A percentile compares a stretch with the other conserved stretches of the same genome.
Evolutionary conservation across 805 yeast species (phyloP).

Genomic region (Clavispora phyllophila): DNA sequence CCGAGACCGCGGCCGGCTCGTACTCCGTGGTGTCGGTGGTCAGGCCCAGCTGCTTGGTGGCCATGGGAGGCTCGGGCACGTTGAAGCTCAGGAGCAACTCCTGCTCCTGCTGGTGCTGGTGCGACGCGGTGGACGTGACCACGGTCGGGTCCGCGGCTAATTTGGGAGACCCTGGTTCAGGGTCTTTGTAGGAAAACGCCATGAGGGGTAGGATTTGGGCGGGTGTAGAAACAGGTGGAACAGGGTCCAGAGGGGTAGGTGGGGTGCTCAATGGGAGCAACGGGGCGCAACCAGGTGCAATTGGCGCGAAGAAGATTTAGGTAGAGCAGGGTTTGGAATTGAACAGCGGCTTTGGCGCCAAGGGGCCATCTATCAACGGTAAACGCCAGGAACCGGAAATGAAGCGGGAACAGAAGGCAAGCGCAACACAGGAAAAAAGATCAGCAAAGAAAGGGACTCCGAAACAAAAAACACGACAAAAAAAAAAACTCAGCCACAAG

Average conservation of each 20-base stretch:
- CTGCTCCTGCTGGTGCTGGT: constrained; percentile 41
- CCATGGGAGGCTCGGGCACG: constrained; percentile 39
- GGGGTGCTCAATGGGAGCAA: not conserved
- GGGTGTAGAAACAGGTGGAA: not conserved
- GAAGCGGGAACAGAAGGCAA: not conserved
- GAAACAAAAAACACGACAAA: not conserved
- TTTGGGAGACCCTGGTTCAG: not conserved
- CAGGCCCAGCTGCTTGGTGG: constrained; percentile 28
- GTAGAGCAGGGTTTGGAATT: not conserved
- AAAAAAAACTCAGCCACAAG: not conserved
- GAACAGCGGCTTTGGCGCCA: not conserved
- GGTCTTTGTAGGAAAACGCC: not conserved
- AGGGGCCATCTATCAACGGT: not conserved
- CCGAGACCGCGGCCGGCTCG: constrained; percentile 12
- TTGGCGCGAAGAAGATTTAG: not conserved
- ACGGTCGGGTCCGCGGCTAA: not conserved
- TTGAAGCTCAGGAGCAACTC: constrained; percentile 35
- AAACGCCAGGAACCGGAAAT: not conserved
- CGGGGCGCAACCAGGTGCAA: not conserved
- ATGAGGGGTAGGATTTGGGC: not conserved
- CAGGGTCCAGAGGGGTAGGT: not conserved
- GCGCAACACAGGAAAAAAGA: not conserved
- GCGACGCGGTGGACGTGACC: constrained; percentile 29
- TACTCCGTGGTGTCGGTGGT: constrained; percentile 23
- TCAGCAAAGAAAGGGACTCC: not conserved